Evolutionary conservation across 2,329 filamentous ascomycete species (phyloP).

Genomic region (Pezicula rhizophila): DNA sequence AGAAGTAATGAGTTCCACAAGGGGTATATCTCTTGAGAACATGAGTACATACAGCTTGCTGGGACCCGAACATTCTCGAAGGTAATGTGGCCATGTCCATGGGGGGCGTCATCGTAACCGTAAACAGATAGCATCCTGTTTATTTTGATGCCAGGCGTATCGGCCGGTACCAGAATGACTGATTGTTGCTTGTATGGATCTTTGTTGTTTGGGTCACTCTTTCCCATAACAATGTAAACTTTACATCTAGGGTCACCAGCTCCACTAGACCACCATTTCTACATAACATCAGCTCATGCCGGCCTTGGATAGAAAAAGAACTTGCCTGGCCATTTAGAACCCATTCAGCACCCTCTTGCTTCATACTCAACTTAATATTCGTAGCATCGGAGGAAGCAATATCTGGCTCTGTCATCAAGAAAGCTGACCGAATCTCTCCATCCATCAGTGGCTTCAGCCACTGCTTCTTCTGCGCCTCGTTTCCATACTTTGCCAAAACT

Average conservation of each 20-base stretch:
- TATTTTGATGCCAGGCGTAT: conserved; percentile 80
- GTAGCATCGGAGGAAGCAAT: conserved; percentile 86
- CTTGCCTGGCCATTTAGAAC: conserved; percentile 79
- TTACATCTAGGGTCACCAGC: conserved; percentile 88
- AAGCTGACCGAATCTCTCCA: conserved; percentile 81
- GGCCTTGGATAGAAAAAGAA: conserved; percentile 1
- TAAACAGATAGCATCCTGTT: conserved; percentile 91
- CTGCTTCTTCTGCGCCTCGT: conserved; percentile 73
- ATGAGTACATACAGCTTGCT: conserved; percentile 48
- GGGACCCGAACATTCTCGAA: conserved; percentile 91
- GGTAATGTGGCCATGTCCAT: conserved; percentile 88
- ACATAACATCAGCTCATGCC: conserved; percentile 16
- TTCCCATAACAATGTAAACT: conserved; percentile 96
- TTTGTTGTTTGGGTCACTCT: conserved; percentile 69
- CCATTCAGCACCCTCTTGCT: conserved; percentile 78
- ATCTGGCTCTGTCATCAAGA: conserved; percentile 90
- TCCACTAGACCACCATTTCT: conserved; percentile 99
- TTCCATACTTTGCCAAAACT: conserved; percentile 86
- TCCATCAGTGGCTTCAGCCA: conserved; percentile 80
- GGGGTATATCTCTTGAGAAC: no score
- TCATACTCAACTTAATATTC: conserved; percentile 83
- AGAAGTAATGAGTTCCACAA: no score
- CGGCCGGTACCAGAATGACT: conserved; percentile 79
- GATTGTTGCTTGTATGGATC: conserved; percentile 88
- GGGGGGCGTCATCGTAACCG: conserved; percentile 96